These are phyloP conservation scores for Xerocomus nothofagi DNA, from an alignment of 1,284 basidiomycete genomes.

Conservation along the genomic window DNA sequence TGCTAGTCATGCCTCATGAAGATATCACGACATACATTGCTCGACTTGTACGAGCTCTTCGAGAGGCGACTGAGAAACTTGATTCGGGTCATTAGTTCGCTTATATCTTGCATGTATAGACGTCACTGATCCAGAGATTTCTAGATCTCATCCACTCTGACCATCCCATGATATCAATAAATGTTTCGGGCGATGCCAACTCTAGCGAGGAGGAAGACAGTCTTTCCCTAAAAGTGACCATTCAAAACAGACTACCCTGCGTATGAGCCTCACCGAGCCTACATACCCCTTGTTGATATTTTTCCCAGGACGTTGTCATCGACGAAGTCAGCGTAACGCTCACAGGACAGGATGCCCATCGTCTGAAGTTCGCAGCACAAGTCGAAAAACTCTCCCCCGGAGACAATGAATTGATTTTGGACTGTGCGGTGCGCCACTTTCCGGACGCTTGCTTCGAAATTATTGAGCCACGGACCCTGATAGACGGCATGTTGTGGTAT, in stretches of 20 bases:
- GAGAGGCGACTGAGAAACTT: conserved; percentile 47
- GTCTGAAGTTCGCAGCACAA: conserved; percentile 47
- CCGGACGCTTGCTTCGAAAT: neutral
- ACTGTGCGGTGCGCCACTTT: conserved; percentile 60
- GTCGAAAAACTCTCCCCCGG: conserved; percentile 51
- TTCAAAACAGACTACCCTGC: conserved; percentile 71
- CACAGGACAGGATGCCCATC: conserved; percentile 57
- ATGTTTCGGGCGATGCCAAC: conserved; percentile 45
- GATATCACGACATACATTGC: conserved; percentile 55
- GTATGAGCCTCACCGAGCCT: conserved; percentile 40
- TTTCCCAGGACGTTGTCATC: conserved; percentile 45
- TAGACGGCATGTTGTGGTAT: conserved; percentile 67
- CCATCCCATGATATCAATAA: conserved; percentile 64
- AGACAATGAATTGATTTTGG: conserved; percentile 52
- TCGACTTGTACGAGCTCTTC: conserved; percentile 52
- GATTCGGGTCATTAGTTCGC: conserved; percentile 50
- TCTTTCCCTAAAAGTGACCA: conserved; percentile 52
- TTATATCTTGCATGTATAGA: neutral
- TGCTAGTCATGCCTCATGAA: conserved; percentile 51
- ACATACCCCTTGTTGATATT: conserved; percentile 11
- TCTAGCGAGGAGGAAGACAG: conserved; percentile 64
- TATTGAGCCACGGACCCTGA: neutral
- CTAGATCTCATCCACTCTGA: conserved; percentile 66
- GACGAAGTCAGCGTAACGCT: conserved; percentile 54
- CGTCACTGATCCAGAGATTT: conserved; percentile 14